Evolutionary conservation across 441 rosid genomes (phyloP).

Genomic region (Populus hybrid): DNA sequence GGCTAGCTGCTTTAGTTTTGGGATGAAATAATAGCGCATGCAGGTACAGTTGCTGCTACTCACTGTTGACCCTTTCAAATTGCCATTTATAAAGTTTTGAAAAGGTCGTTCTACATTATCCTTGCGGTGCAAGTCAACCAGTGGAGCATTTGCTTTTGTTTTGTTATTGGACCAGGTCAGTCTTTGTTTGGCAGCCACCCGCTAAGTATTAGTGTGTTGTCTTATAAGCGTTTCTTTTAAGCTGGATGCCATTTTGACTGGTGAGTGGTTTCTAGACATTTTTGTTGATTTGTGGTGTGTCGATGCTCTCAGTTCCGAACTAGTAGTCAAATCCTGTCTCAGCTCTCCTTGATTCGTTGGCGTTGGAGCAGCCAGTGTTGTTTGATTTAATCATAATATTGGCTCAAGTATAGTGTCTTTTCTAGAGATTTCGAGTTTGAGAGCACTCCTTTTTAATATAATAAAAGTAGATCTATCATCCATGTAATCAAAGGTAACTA

Average conservation of each 20-base stretch:
- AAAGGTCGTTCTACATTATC: too few relatives aligned
- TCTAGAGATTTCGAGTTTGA: too few relatives aligned
- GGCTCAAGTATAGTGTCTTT: too few relatives aligned
- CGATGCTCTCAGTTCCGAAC: too few relatives aligned
- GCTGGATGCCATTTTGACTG: not conserved
- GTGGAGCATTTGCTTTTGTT: not conserved
- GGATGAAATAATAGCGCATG: not conserved
- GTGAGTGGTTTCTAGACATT: not conserved
- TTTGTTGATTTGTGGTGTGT: not conserved
- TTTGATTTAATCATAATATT: too few relatives aligned
- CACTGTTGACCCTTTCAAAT: not conserved
- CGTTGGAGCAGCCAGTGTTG: too few relatives aligned
- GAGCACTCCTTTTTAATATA: too few relatives aligned
- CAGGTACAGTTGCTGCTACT: not conserved
- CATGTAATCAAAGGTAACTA: too few relatives aligned
- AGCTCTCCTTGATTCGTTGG: too few relatives aligned
- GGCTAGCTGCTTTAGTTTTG: not conserved
- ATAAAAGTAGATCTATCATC: too few relatives aligned
- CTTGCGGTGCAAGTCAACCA: not conserved
- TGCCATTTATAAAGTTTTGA: not conserved
- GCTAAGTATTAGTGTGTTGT: not conserved
- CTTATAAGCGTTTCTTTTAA: not conserved
- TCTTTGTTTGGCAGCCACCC: conserved; percentile 5
- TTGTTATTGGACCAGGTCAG: conserved; percentile 6
- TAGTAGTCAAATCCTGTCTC: too few relatives aligned